phyloP scores from a whole-genome alignment of 768 basidiomycete genomes.

The Russula lepida region DNA sequence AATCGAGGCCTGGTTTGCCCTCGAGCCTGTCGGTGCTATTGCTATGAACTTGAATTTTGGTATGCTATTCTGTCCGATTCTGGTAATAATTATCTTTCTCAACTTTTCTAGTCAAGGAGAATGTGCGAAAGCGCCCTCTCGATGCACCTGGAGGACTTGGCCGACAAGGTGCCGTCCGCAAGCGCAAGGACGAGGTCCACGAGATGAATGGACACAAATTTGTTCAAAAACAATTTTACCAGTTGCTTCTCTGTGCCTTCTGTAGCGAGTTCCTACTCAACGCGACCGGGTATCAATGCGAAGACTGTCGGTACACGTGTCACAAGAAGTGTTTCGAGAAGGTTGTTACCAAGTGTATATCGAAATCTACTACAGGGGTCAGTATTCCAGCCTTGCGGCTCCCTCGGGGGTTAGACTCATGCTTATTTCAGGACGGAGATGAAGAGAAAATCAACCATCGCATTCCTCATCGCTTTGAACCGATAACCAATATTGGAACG shows the following conservation, averaged over 20 bases:
- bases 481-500: conserved; percentile 92
- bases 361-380: conserved; percentile 91
- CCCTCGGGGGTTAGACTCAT: neutral
- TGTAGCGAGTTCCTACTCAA: conserved; percentile 97
- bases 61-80: conserved; percentile 34
- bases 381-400: conserved; percentile 29
- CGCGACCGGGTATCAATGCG: conserved; percentile 96
- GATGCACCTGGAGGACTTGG: conserved; percentile 89
- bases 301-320: conserved; percentile 97
- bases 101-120: conserved; percentile 77
- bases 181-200: conserved; percentile 95
- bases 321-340: conserved; percentile 99
- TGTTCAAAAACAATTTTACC: conserved; percentile 94
- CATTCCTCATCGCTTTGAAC: conserved; percentile 96
- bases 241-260: conserved; percentile 96
- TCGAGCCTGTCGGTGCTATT: conserved; percentile 95
- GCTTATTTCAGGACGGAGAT: conserved; percentile 67
- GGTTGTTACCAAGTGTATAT: conserved; percentile 98
- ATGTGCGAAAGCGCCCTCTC: conserved; percentile 89
- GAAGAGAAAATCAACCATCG: conserved; percentile 99
- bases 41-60: conserved; percentile 85
- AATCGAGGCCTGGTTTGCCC: conserved; percentile 94
- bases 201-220: conserved; percentile 99
- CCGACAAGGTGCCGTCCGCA: conserved; percentile 95
- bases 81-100: conserved; percentile 4